Base-by-base conservation (phyloP, 2,329 filamentous ascomycete genomes). In the Pyricularia pennisetigena region DNA sequence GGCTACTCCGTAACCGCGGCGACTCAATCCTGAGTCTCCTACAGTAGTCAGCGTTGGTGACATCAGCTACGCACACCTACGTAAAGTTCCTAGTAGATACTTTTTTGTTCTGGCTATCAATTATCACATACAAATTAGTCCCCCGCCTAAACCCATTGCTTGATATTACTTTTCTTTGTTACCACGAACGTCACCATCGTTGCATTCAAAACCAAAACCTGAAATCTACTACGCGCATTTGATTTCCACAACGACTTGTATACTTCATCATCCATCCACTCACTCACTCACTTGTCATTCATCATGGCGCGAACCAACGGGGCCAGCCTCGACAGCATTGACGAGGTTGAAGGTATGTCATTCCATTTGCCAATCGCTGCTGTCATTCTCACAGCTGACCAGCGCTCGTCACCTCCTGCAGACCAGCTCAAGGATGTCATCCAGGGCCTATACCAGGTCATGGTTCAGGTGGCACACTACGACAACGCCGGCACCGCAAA, bases 401-500 rank as follows among this genome's bases (percentile, higher is more conserved):
- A n/a, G 30, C 23, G 30, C 30, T 32, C 16, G 1, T 24, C 35
- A 23, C 16, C 41, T 20, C 10, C 8, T 32, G 4, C 72, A 88
- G 86, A 83, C 72, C 81, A 86, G 77, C 80, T 88, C 77, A 86
- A 88, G 74, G 82, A 86, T 73, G 81, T 87, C 70, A 86, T 89
- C 75, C 85, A 88, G 73, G 85, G 87, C 72, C 82, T 89, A 59
- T 89, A 86, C 80, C 82, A 87, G 72, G 77, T 88, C 69, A 86
- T 88, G 81, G 85, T 90, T 64, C 86, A 89, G 74, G 81, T 85
- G 30, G 82, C 85, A 35, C 82, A 84, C 69, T 90, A 89, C 79
- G 86, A 89, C 79, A 78, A 80, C 59, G 65, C 68, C 64, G 74
- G 73, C 69, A 78, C 78, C 69, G 80, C 81, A 0, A 79, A 85